Base-by-base conservation (phyloP, 2,329 filamentous ascomycete species). In the Aspergillus pseudoviridinutans region DNA sequence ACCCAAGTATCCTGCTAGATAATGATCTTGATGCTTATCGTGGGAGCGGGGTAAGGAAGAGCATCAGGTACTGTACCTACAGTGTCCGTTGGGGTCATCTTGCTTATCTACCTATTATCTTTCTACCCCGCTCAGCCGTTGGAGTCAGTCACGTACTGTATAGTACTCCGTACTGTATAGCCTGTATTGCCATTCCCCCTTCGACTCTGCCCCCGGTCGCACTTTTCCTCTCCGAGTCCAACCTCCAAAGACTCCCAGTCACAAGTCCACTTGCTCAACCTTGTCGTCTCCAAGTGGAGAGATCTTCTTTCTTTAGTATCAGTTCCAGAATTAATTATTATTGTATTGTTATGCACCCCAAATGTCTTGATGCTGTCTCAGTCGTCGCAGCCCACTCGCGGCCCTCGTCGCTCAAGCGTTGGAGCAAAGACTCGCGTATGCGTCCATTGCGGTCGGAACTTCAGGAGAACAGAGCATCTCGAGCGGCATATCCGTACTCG, bases 401-500 rank as follows among this genome's bases (percentile, higher is more conserved):
- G 62, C 57, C 50, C 55, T 53, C 70, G 70, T 55, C 65, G 64
- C 50, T 60, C 63, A n/a, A 65, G 61, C 32, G 62, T 61, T 58
- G 67, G 61, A 56, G 64, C 65, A 57, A 72, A 70, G 60, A 59
- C 66, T 44, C 67, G 70, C 38, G 66, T 71, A 51, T 73, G 70
- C 59, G 54, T 64, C 47, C 70, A 73, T 62, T 73, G 70, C 51
- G 70, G 70, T 52, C 68, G 70, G 46, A 68, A 57, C 25, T 73
- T 73, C 61, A 65, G 70, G 52, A 66, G 70, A 25, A 73, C 70
- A 3, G 70, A 73, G 42, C 70, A 73, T 64, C 64, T 73, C 50
- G 70, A 73, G 66, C 69, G 70, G 35, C 70, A 73, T 62, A 66
- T 73, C 46, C 69, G 70, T 57, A 73, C 70, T 29, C 70, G 70